Conservation (phyloP, 768 basidiomycete genomes). For the Pleurotus eryngii region DNA sequence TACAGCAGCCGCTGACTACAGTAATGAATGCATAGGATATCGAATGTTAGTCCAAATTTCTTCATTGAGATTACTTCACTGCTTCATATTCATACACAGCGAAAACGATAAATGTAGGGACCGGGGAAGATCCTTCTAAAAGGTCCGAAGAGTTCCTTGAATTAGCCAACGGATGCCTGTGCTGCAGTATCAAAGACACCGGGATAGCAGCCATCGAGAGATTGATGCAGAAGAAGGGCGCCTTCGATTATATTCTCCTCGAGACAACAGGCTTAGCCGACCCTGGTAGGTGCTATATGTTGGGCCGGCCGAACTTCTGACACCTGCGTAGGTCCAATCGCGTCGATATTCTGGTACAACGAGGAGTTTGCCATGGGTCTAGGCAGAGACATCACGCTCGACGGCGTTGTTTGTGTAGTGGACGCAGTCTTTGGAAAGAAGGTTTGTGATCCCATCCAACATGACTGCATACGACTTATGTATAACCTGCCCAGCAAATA, state of each 20-base stretch:
- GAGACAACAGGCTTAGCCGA: constrained; percentile 97
- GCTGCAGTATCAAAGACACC: constrained; percentile 94
- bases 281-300: constrained; percentile 54
- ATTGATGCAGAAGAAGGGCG: constrained; percentile 80
- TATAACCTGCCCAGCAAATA: constrained; percentile 62
- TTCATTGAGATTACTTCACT: background rate
- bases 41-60: constrained; percentile 57
- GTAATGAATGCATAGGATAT: constrained; percentile 61
- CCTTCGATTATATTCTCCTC: constrained; percentile 92
- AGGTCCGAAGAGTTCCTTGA: constrained; percentile 86
- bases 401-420: constrained; percentile 91
- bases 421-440: constrained; percentile 79
- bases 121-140: constrained; percentile 56
- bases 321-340: constrained; percentile 64
- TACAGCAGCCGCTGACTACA: background rate
- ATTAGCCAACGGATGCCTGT: constrained; percentile 94
- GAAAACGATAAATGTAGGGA: constrained; percentile 81
- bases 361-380: constrained; percentile 74
- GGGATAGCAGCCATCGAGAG: constrained; percentile 94
- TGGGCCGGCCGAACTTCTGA: background rate
- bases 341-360: constrained; percentile 84
- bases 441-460: constrained; percentile 18
- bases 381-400: constrained; percentile 68
- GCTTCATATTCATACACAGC: constrained; percentile 41
- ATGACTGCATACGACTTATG: background rate